Percentiles rank a stretch among this genome's conserved stretches.
Conservation (phyloP, 805 yeast genomes). For the Ogataea methanolica region DNA sequence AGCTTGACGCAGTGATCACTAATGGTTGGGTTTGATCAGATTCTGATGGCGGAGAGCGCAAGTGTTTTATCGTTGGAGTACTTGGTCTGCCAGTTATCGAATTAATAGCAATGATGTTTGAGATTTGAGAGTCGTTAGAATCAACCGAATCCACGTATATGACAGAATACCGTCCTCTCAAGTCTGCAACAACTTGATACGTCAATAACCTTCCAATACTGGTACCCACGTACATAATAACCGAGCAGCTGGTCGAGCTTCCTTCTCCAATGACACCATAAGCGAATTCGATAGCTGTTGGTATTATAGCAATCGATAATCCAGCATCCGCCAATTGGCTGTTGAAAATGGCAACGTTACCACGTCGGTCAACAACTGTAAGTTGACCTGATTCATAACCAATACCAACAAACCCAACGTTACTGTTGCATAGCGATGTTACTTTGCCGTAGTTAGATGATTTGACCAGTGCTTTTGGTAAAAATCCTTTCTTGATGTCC, state of each 20-base stretch:
- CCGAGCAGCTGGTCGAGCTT: constrained; percentile 66
- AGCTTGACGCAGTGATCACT: constrained; percentile 47
- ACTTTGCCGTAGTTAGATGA: constrained; percentile 40
- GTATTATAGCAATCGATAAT: constrained; percentile 24
- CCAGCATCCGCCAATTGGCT: constrained; percentile 27
- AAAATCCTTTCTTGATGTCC: constrained; percentile 51
- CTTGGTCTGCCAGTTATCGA: constrained; percentile 59
- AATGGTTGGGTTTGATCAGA: constrained; percentile 60
- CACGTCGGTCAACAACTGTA: constrained; percentile 72
- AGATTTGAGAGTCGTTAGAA: constrained; percentile 49
- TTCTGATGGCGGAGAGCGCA: constrained; percentile 37
- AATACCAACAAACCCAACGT: constrained; percentile 79
- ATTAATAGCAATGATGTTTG: constrained; percentile 54
- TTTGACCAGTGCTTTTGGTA: constrained; percentile 51
- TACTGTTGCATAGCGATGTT: constrained; percentile 60
- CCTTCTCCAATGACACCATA: constrained; percentile 54
- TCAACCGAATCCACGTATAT: constrained; percentile 44
- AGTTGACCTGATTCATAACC: constrained; percentile 76
- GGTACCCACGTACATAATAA: constrained; percentile 73
- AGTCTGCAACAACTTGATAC: constrained; percentile 59
- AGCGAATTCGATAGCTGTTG: constrained; percentile 68
- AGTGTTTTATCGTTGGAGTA: constrained; percentile 54
- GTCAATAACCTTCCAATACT: constrained; percentile 64
- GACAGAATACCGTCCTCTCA: constrained; percentile 57
- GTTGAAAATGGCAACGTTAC: constrained; percentile 48